Evolutionary conservation across 495 filamentous ascomycete genomes (phyloP).

Genomic region (Neurospora sublineolata): DNA sequence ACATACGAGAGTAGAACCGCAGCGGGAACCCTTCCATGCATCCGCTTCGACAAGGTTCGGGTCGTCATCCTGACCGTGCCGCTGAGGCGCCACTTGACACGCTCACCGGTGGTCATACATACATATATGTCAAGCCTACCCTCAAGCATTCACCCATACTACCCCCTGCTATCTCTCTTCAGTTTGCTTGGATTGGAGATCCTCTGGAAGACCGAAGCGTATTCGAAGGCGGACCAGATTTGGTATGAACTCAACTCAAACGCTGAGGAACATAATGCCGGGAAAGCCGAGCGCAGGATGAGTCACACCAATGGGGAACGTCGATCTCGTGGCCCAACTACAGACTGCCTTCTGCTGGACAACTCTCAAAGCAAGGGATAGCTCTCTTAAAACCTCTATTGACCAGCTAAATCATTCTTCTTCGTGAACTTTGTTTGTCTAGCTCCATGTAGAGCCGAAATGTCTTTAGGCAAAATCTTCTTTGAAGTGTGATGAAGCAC

Average conservation of each 20-base stretch:
- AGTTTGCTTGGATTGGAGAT: neutral
- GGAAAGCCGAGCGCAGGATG: neutral
- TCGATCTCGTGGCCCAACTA: neutral
- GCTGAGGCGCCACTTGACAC: neutral
- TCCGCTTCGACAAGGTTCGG: neutral
- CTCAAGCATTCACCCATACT: neutral
- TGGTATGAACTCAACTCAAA: neutral
- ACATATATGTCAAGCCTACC: neutral
- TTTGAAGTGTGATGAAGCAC: neutral
- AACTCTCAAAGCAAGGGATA: neutral
- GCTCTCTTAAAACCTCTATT: neutral
- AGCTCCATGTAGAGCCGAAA: neutral
- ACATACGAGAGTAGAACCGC: neutral
- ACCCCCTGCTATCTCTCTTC: neutral
- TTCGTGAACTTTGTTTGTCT: neutral
- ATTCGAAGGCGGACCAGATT: neutral
- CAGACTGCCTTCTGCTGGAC: neutral
- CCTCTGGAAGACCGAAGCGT: neutral
- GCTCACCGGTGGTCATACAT: neutral
- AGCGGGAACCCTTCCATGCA: neutral
- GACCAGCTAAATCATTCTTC: neutral
- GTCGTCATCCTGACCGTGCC: neutral
- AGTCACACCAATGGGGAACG: neutral
- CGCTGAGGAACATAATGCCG: neutral
- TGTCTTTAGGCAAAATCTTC: neutral